Evolutionary conservation across 2,329 filamentous ascomycete species (phyloP), one percentile per base, ranked within the genome.

Genomic region (Clarireedia hainanense): DNA sequence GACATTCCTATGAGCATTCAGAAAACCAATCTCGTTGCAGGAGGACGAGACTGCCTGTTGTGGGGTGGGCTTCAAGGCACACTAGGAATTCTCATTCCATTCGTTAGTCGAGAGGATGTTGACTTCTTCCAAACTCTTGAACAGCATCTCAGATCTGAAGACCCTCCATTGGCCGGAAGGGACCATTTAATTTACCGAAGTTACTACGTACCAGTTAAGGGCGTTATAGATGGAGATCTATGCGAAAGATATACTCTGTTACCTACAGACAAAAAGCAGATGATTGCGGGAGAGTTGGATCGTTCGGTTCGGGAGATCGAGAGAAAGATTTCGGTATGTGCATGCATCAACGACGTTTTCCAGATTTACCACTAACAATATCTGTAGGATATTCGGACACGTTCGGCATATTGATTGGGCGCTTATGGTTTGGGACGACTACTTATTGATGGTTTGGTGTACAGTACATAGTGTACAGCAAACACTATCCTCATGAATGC

Each of bases 61-160:
- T 99, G 94, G 94, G 88, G 87, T 61, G 95, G 95, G 20, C 77
- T 99, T 17, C 92, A 96, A 72, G 95, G 94, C 49, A 97, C 94
- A 0, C 83, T 99, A 40, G 94, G 92, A 49, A 89, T 96, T 52
- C 79, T 99, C 48, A 87, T 99, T 47, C 94, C 95, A 0, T 97
- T 99, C 68, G 77, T 91, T 47, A 87, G 85, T 60, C 87, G 95
- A 39, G 91, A 97, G 68, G 92, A 97, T 66, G 89, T 95, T 50
- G 94, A 97, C 71, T 97, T 99, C 74, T 99, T 99, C 81, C 91
- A 96, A 71, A 90, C 83, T 59, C 78, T 99, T 24, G 94, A 99
- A 73, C 85, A 88, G 68, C 89, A 95, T 67, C 79, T 99, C 69
- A 82, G 92, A 48, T 83, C 81, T 12, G 90, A 96, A 68, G 91